A percentile compares a stretch with the other conserved stretches of the same genome.
Evolutionary conservation across 2,329 filamentous ascomycete species (phyloP).

Genomic region (Blastomyces emzantsi): DNA sequence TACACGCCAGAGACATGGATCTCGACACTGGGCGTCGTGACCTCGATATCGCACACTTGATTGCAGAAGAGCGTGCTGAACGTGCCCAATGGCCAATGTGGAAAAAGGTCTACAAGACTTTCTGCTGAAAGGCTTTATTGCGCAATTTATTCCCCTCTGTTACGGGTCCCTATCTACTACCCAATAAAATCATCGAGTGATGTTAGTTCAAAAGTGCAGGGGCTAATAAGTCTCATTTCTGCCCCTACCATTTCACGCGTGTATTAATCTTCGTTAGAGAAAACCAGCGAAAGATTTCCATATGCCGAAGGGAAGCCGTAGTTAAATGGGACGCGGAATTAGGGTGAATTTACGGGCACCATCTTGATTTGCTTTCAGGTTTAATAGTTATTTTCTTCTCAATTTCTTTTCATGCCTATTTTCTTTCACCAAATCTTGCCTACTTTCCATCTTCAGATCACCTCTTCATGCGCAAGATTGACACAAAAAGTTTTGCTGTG

Average conservation of each 20-base stretch:
- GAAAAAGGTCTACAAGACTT: slow-evolving; percentile 65
- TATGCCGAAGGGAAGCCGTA: neutral
- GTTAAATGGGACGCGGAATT: neutral
- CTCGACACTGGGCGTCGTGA: slow-evolving; percentile 21
- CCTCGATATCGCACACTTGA: slow-evolving; percentile 53
- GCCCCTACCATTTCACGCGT: neutral
- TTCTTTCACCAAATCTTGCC: neutral
- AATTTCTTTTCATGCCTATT: neutral
- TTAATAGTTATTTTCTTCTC: neutral
- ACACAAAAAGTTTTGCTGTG: neutral
- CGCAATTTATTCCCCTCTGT: neutral
- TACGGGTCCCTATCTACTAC: neutral
- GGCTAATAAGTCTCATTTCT: neutral
- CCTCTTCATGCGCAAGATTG: neutral
- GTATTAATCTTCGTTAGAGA: neutral
- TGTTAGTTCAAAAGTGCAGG: neutral
- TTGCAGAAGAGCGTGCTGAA: slow-evolving; percentile 72
- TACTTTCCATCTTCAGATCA: neutral
- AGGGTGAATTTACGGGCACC: neutral
- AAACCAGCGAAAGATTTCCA: neutral
- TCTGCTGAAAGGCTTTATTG: slow-evolving; percentile 47
- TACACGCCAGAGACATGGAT: slow-evolving; percentile 19
- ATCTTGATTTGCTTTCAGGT: neutral
- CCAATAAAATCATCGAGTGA: neutral
- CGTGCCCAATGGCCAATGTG: slow-evolving; percentile 60